Base-by-base conservation (phyloP, 768 basidiomycete genomes). In the Podaxis carcinomalis region DNA sequence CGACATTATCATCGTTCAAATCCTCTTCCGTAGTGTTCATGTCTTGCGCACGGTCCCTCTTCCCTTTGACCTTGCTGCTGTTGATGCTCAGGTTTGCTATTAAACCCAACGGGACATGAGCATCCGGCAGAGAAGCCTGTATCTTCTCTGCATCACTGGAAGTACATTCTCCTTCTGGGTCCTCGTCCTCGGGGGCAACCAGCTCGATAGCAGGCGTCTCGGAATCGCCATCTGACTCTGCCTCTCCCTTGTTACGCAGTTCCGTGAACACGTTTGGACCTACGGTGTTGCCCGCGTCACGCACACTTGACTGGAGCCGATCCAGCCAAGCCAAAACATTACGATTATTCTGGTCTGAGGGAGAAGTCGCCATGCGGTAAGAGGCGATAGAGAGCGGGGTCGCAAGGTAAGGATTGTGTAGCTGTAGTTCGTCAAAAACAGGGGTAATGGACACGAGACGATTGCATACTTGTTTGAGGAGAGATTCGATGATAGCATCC, bases 401-500 rank as follows among this genome's bases (percentile, higher is more conserved):
- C 6, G 90, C 89, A 51, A 83, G 75, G 70, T 90, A 92, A 1
- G 90, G 90, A 64, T 92, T 92, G 65, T 92, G 90, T 32, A 92
- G 74, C 87, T 90, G 71, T 37, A 52, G n/a, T 35, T 14, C 14
- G 42, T 59, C 9, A 58, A n/a, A 58, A 57, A 40, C 54, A 56
- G 56, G 46, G 36, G 53, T 39, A 16, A 13, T 19, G 44, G 50
- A 21, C 32, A 42, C 28, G 35, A 51, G 35, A 1, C 57, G 35
- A 2, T 19, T 4, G 70, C 78, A 13, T 36, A 87, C 90, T 78
- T 93, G 90, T 70, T 92, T 92, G 65, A 94, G 80, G 13, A 93
- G 83, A 13, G 86, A 89, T 64, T 92, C 89, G 65, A 94, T 93
- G 66, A 93, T 88, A 19, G 84, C 79, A 75, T 94, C 92, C 76